A percentile compares a stretch with the other conserved stretches of the same genome.
Conservation (phyloP, 495 filamentous ascomycete species). For the Platismatia glauca region DNA sequence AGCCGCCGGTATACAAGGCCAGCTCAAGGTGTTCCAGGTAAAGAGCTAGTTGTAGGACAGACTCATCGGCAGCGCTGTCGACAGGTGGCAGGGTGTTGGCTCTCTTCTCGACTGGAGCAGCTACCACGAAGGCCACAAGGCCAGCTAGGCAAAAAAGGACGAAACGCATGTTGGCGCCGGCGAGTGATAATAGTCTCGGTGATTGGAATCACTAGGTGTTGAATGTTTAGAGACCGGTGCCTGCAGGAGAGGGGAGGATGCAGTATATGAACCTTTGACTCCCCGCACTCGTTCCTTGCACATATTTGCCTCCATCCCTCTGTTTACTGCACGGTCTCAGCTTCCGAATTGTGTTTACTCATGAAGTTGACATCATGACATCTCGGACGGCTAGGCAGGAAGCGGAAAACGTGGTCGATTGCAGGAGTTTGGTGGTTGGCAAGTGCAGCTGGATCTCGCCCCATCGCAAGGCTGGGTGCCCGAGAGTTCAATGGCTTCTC, state of each 20-base stretch:
- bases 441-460: not conserved
- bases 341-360: not conserved
- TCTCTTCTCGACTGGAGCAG: conserved; percentile 22
- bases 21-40: conserved; percentile 28
- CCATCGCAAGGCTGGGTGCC: not conserved
- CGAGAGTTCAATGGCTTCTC: not conserved
- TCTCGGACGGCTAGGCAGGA: not conserved
- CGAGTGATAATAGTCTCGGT: not conserved
- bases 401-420: not conserved
- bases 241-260: not conserved
- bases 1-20: conserved; percentile 24
- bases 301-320: not conserved
- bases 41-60: conserved; percentile 24
- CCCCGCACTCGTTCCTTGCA: not conserved
- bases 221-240: not conserved
- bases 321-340: too few relatives aligned
- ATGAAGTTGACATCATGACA: conserved; percentile 4
- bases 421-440: not conserved
- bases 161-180: conserved; percentile 18
- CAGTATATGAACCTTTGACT: not conserved
- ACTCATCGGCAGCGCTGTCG: conserved; percentile 18
- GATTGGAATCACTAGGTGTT: not conserved
- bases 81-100: conserved; percentile 20
- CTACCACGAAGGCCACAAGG: conserved; percentile 4
- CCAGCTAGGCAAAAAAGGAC: conserved; percentile 10